Conservation (phyloP, 2,329 filamentous ascomycete genomes). For the Penicillium sp. region DNA sequence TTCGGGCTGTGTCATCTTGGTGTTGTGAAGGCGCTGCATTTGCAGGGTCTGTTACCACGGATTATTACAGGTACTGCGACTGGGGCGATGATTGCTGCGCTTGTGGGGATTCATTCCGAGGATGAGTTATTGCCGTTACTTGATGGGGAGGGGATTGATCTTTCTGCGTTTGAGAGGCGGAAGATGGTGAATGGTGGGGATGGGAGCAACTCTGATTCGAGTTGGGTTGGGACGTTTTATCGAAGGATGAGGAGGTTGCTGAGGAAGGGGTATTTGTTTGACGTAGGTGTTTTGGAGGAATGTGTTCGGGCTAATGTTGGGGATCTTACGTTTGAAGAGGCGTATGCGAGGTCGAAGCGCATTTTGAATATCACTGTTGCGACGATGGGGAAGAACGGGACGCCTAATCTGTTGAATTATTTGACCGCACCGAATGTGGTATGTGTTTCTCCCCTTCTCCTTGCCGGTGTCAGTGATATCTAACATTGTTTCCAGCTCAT, state of each 20-base stretch:
- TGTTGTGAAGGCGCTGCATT: constrained; percentile 82
- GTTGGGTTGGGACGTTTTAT: constrained; percentile 58
- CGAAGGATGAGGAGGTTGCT: constrained; percentile 69
- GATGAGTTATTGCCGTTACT: constrained; percentile 78
- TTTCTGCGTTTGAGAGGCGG: constrained; percentile 69
- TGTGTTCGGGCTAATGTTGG: constrained; percentile 83
- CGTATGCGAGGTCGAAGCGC: constrained; percentile 78
- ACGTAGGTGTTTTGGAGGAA: constrained; percentile 76
- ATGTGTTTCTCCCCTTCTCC: constrained; percentile 43
- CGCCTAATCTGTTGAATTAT: constrained; percentile 86
- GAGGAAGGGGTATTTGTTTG: constrained; percentile 77
- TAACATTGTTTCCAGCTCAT: constrained; percentile 56
- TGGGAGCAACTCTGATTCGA: constrained; percentile 28
- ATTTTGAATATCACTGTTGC: constrained; percentile 91
- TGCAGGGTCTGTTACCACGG: constrained; percentile 76
- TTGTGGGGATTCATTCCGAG: constrained; percentile 84
- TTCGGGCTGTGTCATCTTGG: constrained; percentile 89
- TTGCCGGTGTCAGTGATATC: not conserved
- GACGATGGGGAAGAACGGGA: constrained; percentile 69
- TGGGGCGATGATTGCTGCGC: constrained; percentile 81
- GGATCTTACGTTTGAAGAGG: constrained; percentile 89
- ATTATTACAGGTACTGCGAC: constrained; percentile 92
- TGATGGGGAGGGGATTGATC: constrained; percentile 75
- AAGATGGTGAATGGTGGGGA: constrained; percentile 23
- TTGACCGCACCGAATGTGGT: constrained; percentile 90